phyloP scores from a whole-genome alignment of 805 yeast species.

The Torulaspora franciscae region DNA sequence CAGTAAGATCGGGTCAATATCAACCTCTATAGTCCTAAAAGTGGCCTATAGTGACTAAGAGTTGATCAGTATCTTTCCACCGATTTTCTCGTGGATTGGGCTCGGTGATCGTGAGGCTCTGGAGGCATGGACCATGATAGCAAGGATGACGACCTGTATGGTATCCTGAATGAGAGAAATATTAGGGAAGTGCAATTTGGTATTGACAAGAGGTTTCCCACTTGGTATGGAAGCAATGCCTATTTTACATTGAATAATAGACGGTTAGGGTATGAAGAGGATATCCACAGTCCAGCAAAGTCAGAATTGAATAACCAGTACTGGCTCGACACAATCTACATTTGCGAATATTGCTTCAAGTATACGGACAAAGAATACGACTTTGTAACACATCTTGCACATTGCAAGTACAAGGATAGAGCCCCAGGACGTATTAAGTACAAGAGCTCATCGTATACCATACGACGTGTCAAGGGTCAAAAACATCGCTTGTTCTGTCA shows the following conservation, averaged over 20 bases:
- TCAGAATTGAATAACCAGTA: slow-evolving; percentile 2
- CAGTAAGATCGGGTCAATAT: not conserved
- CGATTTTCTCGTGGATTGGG: not conserved
- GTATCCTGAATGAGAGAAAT: slow-evolving; percentile 58
- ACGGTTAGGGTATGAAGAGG: slow-evolving; percentile 40
- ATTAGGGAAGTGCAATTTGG: slow-evolving; percentile 66
- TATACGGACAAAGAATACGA: slow-evolving; percentile 51
- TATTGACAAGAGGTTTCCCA: slow-evolving; percentile 50
- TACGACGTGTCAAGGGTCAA: slow-evolving; percentile 64
- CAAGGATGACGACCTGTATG: slow-evolving; percentile 45
- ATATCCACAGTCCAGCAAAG: not conserved
- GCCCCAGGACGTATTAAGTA: slow-evolving; percentile 70
- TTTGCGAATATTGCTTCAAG: slow-evolving; percentile 83
- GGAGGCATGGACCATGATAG: slow-evolving; percentile 24
- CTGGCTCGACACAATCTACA: slow-evolving; percentile 60
- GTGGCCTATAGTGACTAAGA: not conserved
- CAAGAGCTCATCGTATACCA: slow-evolving; percentile 49
- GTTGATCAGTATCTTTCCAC: not conserved
- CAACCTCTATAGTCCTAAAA: not conserved
- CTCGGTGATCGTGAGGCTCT: not conserved
- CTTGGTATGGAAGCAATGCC: slow-evolving; percentile 88
- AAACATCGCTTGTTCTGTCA: slow-evolving; percentile 69
- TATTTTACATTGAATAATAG: slow-evolving; percentile 53
- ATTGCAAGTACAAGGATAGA: slow-evolving; percentile 41
- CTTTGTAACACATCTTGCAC: slow-evolving; percentile 46